Evolutionary conservation across 192 early-diverging fungal species (phyloP).

Genomic region (Linnemannia elongata): DNA sequence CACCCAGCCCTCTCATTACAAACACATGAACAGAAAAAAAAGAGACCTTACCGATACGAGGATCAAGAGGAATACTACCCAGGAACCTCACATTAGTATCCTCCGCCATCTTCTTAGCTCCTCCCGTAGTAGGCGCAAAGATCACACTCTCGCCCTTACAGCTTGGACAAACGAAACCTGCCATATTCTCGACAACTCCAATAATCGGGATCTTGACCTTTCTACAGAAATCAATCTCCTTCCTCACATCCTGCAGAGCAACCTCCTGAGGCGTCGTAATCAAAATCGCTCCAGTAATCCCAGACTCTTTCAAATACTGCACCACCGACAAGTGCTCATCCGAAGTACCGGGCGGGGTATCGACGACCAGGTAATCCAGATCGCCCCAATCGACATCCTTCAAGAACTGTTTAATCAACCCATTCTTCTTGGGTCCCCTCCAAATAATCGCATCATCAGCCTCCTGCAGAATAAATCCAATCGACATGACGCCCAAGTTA

Average conservation of each 20-base stretch:
- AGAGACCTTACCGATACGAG: constrained; percentile 76
- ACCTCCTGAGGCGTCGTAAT: constrained; percentile 97
- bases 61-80: constrained; percentile 84
- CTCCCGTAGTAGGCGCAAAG: constrained; percentile 84
- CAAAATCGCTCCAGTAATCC: constrained; percentile 90
- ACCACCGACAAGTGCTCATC: constrained; percentile 96
- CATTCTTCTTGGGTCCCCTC: constrained; percentile 96
- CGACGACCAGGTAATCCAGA: constrained; percentile 92
- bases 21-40: constrained; percentile 27
- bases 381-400: constrained; percentile 95
- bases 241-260: constrained; percentile 92
- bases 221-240: constrained; percentile 96
- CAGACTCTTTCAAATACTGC: constrained; percentile 79
- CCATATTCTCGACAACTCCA: constrained; percentile 98
- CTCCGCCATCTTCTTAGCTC: constrained; percentile 73
- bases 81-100: constrained; percentile 75
- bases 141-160: constrained; percentile 84
- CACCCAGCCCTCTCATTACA: too few relatives aligned
- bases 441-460: constrained; percentile 95
- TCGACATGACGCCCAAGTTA: constrained; percentile 89
- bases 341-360: constrained; percentile 97
- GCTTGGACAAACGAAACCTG: constrained; percentile 94
- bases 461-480: constrained; percentile 92
- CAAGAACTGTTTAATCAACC: constrained; percentile 96
- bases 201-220: constrained; percentile 92